Evolutionary conservation across 495 filamentous ascomycete genomes (phyloP), one percentile per base, ranked within the genome.

Genomic region (Penicillium simplicissimum): DNA sequence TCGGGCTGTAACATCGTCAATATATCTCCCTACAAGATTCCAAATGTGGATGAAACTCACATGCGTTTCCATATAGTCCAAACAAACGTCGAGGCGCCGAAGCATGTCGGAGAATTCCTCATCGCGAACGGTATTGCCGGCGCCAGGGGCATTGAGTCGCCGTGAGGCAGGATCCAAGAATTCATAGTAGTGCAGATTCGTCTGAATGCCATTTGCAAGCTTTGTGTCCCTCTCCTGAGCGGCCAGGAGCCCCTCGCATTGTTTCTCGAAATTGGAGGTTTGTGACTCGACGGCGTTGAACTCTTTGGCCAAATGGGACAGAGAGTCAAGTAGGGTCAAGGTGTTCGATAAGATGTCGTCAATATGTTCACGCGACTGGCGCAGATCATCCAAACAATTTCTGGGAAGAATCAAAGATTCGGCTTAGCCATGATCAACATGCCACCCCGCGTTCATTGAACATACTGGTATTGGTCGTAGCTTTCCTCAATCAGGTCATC

Each of bases 81-180:
- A 82, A 71, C 95, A 98, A 52, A 87, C 84, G 71, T 98, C 93
- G 14, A 98, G 77, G 57, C 88, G 93, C 31, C 83, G 78, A 25
- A 98, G 76, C 82, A 97, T 93, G 59, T 96, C 90, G 10, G 85
- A 88, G 68, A 94, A 98, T 57, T 87, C 89, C 64, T 87, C 85
- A 60, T 86, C 88, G 54, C 91, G 88, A 40, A 94, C 92, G 45
- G 92, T 83, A 64, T 87, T 93, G 34, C 88, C 86, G 21, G 93
- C 92, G 14, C 93, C 92, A 9, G 96, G 95, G 23, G 93, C 93
- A 80, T 97, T 97, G 43, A 98, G 85, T 31, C 90, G 84, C 54
- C 92, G 84, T 11, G 93, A 97, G 52, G 94, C 91, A 52, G 89
- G 93, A 59, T 97, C 95, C 21, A 98, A 82, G 70, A 94, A 96